These are phyloP conservation scores for Barnettozyma wickerhamii DNA, from an alignment of 805 yeast species.

Conservation along the genomic window DNA sequence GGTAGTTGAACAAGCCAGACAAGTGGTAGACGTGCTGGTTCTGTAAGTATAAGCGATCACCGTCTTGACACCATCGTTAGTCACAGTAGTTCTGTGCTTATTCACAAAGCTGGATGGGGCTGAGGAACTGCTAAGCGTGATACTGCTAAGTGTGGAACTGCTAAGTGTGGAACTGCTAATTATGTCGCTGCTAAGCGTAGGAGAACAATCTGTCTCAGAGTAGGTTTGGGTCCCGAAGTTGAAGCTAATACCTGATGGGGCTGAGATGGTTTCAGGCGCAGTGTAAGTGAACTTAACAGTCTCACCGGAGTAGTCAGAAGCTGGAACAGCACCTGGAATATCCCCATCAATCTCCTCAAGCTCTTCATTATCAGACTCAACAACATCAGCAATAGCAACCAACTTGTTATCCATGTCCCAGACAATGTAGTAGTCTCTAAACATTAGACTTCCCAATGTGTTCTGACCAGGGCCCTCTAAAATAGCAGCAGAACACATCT, in stretches of 20 bases:
- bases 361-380: constrained; percentile 3
- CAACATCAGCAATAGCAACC: constrained; percentile 15
- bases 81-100: not conserved
- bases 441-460: constrained; percentile 14
- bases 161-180: too few species aligned
- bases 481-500: constrained; percentile 14
- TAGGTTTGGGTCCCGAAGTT: not conserved
- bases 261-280: not conserved
- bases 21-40: not conserved
- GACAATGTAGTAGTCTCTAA: constrained; percentile 15
- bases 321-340: constrained; percentile 16
- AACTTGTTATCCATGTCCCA: constrained; percentile 18
- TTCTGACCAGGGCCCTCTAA: not conserved
- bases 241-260: not conserved
- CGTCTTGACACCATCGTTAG: not conserved
- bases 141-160: too few species aligned
- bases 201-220: too few species aligned
- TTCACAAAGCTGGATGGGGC: not conserved
- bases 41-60: not conserved
- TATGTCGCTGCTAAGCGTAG: too few species aligned
- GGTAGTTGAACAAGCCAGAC: not conserved
- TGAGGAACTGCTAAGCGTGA: too few species aligned
- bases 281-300: not conserved
- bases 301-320: constrained; percentile 4
- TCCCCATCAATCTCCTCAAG: constrained; percentile 14